Base-by-base conservation (phyloP, 1,284 basidiomycete genomes). In the Apiotrichum laibachii region DNA sequence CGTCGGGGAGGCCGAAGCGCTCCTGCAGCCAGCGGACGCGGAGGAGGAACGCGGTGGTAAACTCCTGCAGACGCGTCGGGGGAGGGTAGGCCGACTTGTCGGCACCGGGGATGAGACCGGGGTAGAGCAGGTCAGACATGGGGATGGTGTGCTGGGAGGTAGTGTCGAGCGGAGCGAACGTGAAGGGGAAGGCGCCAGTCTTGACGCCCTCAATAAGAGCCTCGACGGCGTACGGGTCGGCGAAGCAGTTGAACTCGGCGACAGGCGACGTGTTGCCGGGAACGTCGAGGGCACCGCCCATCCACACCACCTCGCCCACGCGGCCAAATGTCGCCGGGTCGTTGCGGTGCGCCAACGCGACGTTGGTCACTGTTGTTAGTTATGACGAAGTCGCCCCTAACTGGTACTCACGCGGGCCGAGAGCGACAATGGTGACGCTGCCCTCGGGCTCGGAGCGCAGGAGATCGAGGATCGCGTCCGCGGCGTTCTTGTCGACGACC, bases 221-320 rank as follows among this genome's bases (percentile, higher is more conserved):
- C 54, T 84, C 83, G 11, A 89, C 90, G 1, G 93, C 91, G 69
- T 83, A 91, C 2, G 94, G 92, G 71, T 97, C 94, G 4, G 93
- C 92, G 66, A 88, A 96, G 72, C 89, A 92, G 79, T 97, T 97
- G 83, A 82, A 97, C 85, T 95, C 92, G 57, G 91, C 88, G 0
- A 85, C 82, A 5, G 91, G 85, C 16, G 82, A 86, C 0, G 88
- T 90, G 72, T 98, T 98, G 3, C 94, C 94, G 0, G 93, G 92
- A 19, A 90, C 89, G 66, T 97, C 92, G 34, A 98, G 78, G 1
- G 90, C 87, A n/a, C 93, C 94, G n/a, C 94, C 95, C 93, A 98
- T 98, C 72, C 87, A 87, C 19, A 94, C 80, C 31, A 98, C 82
- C 15, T 86, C 83, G 37, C 84, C 84, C 2, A 87, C 80, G 13